These are phyloP conservation scores for Bipolaris gigantea DNA, from an alignment of 2,329 filamentous ascomycete species.

Conservation along the genomic window DNA sequence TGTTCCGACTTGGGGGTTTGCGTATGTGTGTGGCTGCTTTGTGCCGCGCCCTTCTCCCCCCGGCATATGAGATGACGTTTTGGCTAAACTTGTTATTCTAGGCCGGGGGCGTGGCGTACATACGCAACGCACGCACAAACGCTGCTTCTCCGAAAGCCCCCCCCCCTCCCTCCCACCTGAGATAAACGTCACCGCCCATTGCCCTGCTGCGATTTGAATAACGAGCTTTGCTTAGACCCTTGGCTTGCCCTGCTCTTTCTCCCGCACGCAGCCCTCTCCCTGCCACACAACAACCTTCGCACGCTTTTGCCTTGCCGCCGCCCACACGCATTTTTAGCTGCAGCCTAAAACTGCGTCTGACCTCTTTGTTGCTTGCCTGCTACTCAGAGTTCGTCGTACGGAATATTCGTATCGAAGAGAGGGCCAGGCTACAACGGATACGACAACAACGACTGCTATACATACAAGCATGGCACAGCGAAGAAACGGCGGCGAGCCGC, in stretches of 20 bases:
- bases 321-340: not conserved
- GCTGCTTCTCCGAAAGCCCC: not conserved
- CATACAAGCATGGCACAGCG: constrained; percentile 10
- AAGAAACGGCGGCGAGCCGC: constrained; percentile 14
- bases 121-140: not conserved
- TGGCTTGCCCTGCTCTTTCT: not conserved
- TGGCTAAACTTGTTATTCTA: constrained; percentile 13
- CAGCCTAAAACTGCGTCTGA: not conserved
- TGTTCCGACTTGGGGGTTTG: not conserved
- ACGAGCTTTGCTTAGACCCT: constrained; percentile 23
- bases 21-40: not conserved
- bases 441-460: not conserved
- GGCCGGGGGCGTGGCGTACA: not conserved
- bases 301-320: not conserved
- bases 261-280: not conserved
- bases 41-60: not conserved
- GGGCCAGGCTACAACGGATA: not conserved
- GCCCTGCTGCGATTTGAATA: not conserved
- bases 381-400: not conserved
- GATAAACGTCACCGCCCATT: constrained; percentile 12
- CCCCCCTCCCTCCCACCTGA: too few relatives aligned
- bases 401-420: not conserved
- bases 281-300: not conserved
- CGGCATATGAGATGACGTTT: constrained; percentile 13
- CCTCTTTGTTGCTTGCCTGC: not conserved